Evolutionary conservation across 768 basidiomycete genomes (phyloP), one percentile per base, ranked within the genome.

Genomic region (Xerocomellus intermedius): DNA sequence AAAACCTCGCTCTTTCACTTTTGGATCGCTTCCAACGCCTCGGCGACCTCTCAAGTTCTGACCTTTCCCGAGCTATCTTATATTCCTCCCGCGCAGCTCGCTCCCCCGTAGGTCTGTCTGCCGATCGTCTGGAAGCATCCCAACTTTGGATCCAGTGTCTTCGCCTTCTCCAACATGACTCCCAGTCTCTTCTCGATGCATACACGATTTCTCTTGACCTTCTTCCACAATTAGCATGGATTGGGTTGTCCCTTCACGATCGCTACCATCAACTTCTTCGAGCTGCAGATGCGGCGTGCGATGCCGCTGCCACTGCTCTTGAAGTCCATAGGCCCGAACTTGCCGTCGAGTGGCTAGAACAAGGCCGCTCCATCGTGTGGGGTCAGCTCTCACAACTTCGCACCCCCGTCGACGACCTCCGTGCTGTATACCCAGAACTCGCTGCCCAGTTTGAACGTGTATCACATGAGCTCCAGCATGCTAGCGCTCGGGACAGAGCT

Each of bases 321-420:
- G 9, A 41, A 0, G 22, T 2, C 6, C 14, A 26, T 8, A 26
- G 8, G n/a, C 46, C 22, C 3, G 53, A 33, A 16, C 38, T 48
- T 13, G 53, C 53, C 12, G 46, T 49, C 17, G 48, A 49, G 26
- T 49, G 48, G 48, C 48, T 49, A 2, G 48, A 36, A 8, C 48
- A 49, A 38, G 38, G 48, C 10, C 48, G 48, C 6, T 50, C 48
- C 8, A 28, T 50, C n/a, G 19, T 50, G 21, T 50, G 48, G 48
- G 32, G 7, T 21, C 48, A 50, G 8, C 28, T 50, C 7, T 38
- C 28, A 21, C 48, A 50, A 19, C 48, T 50, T 16, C 48, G 48
- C 4, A 41, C 38, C 14, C 48, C 39, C 13, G 21, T 42, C 6
- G 49, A 50, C 7, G 19, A 39, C 9, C 14, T 50, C n/a, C 37